Evolutionary conservation across 2,329 filamentous ascomycete genomes (phyloP).

Genomic region (Monosporascus sp.): DNA sequence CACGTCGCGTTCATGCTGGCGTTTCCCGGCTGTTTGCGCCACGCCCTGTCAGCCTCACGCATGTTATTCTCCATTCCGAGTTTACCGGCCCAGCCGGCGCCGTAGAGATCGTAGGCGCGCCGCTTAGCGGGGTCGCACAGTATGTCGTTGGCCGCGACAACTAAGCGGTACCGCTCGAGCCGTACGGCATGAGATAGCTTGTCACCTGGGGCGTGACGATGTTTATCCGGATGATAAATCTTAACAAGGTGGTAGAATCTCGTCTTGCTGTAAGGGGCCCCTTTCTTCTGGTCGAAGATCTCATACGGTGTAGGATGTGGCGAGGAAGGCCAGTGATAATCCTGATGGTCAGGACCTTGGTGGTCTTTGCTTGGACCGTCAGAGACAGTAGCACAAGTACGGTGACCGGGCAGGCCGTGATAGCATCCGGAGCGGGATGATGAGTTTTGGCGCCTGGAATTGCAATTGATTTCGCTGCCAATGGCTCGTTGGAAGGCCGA

Average conservation of each 20-base stretch:
- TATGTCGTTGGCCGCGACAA: conserved; percentile 83
- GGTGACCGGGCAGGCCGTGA: not conserved
- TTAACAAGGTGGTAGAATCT: conserved; percentile 91
- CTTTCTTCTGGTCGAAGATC: conserved; percentile 60
- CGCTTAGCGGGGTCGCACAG: conserved; percentile 77
- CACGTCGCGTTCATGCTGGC: conserved; percentile 77
- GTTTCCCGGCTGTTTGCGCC: conserved; percentile 44
- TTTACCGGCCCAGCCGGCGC: conserved; percentile 68
- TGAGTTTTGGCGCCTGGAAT: not conserved
- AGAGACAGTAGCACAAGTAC: conserved; percentile 23
- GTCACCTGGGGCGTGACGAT: conserved; percentile 35
- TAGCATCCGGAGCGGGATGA: not conserved
- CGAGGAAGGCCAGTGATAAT: conserved; percentile 41
- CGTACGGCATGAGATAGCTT: conserved; percentile 56
- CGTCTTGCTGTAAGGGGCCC: conserved; percentile 71
- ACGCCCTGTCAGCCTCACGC: conserved; percentile 39
- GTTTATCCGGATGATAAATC: conserved; percentile 85
- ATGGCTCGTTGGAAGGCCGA: conserved; percentile 6
- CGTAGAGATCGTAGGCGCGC: conserved; percentile 75
- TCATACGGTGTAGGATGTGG: conserved; percentile 78
- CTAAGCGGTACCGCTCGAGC: conserved; percentile 84
- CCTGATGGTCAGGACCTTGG: conserved; percentile 8
- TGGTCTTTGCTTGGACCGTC: conserved; percentile 14
- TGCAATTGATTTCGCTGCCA: not conserved
- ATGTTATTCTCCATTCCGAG: conserved; percentile 44